Evolutionary conservation across 495 filamentous ascomycete genomes (phyloP).

Genomic region (Xylaria acuta): DNA sequence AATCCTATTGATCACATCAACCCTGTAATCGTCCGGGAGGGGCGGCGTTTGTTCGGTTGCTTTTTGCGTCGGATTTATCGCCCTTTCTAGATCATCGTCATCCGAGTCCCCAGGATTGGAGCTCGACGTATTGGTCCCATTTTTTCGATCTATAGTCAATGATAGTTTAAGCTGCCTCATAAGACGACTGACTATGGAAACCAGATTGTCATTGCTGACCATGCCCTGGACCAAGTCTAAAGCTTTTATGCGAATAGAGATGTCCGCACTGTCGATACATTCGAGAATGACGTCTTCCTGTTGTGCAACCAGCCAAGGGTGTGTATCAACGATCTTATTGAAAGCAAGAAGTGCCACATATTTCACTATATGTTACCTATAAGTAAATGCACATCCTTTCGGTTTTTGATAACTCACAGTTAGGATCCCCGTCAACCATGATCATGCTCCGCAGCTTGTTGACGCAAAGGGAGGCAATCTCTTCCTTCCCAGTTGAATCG

Average conservation of each 20-base stretch:
- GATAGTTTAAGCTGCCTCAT: slow-evolving; percentile 78
- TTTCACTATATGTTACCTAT: slow-evolving; percentile 68
- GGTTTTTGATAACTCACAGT: slow-evolving; percentile 64
- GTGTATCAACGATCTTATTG: slow-evolving; percentile 87
- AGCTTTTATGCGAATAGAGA: slow-evolving; percentile 93
- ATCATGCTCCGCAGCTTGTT: slow-evolving; percentile 93
- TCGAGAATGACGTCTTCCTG: slow-evolving; percentile 96
- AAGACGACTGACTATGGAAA: slow-evolving; percentile 82
- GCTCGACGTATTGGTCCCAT: slow-evolving; percentile 37
- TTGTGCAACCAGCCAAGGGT: slow-evolving; percentile 82
- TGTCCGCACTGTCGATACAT: slow-evolving; percentile 93
- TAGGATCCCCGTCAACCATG: slow-evolving; percentile 88
- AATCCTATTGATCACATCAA: slow-evolving; percentile 78
- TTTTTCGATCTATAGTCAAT: slow-evolving; percentile 43
- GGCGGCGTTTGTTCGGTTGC: slow-evolving; percentile 46
- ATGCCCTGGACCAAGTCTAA: slow-evolving; percentile 90
- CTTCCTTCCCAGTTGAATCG: slow-evolving; percentile 79
- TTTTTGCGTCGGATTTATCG: slow-evolving; percentile 44
- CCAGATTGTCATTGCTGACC: slow-evolving; percentile 83
- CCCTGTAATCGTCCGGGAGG: slow-evolving; percentile 81
- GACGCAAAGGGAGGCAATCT: slow-evolving; percentile 92
- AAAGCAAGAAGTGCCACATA: slow-evolving; percentile 96
- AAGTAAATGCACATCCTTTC: slow-evolving; percentile 1
- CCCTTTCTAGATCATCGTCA: slow-evolving; percentile 62
- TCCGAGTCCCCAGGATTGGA: slow-evolving; percentile 53